Evolutionary conservation across 2,329 filamentous ascomycete genomes (phyloP).

Genomic region (Niveomyces coronatus): DNA sequence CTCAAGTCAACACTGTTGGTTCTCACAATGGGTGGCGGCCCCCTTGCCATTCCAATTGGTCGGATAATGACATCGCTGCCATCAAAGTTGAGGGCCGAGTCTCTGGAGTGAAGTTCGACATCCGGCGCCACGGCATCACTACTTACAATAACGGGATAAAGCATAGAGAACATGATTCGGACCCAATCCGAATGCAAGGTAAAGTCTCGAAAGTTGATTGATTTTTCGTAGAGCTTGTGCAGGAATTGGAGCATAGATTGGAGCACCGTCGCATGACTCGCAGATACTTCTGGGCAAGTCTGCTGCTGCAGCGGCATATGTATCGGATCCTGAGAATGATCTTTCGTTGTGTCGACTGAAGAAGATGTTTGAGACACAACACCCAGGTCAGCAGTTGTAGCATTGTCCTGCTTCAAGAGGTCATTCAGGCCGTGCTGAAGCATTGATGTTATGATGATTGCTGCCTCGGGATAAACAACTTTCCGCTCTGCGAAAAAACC

Average conservation of each 20-base stretch:
- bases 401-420: conserved; percentile 45
- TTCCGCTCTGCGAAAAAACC: conserved; percentile 61
- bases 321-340: not conserved
- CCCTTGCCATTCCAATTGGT: conserved; percentile 50
- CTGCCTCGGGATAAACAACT: conserved; percentile 65
- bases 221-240: conserved; percentile 66
- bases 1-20: conserved; percentile 51
- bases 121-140: conserved; percentile 75
- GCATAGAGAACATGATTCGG: conserved; percentile 63
- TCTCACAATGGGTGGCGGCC: conserved; percentile 60
- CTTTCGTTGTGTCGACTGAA: not conserved
- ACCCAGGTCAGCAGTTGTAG: not conserved
- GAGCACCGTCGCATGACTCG: no score
- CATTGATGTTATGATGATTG: conserved; percentile 77
- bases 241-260: conserved; percentile 76
- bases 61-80: conserved; percentile 77
- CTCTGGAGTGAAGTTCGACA: conserved; percentile 75
- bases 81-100: conserved; percentile 73
- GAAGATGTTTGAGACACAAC: not conserved
- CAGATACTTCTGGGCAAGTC: no score
- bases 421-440: conserved; percentile 74
- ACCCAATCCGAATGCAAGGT: conserved; percentile 70
- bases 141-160: conserved; percentile 84
- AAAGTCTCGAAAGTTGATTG: conserved; percentile 72
- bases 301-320: conserved; percentile 9